Evolutionary conservation across 2,329 filamentous ascomycete genomes (phyloP).

Genomic region (Aspergillus spinulosporus): DNA sequence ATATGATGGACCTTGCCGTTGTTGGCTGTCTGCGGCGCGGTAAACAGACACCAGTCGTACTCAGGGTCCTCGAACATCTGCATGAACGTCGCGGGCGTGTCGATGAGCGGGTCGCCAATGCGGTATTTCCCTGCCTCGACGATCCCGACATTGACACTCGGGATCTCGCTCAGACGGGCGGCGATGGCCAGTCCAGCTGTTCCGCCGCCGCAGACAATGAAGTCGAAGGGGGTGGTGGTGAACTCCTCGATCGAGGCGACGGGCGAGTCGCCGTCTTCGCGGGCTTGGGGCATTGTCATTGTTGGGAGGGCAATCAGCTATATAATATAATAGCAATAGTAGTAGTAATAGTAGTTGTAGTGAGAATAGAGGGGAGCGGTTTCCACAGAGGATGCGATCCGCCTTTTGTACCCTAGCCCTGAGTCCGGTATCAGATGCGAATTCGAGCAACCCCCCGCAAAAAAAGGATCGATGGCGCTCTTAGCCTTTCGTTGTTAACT

Average conservation of each 20-base stretch:
- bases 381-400: too few relatives aligned
- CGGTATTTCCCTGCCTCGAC: conserved; percentile 47
- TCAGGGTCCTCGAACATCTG: conserved; percentile 32
- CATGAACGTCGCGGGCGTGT: conserved; percentile 27
- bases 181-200: conserved; percentile 52
- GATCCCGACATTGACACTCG: conserved; percentile 44
- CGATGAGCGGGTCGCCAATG: conserved; percentile 30
- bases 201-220: conserved; percentile 54
- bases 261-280: background rate
- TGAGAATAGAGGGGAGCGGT: too few relatives aligned
- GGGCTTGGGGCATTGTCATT: too few relatives aligned
- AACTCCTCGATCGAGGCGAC: conserved; percentile 10
- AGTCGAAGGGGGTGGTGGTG: conserved; percentile 21
- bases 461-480: too few relatives aligned
- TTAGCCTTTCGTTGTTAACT: too few relatives aligned
- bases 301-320: too few relatives aligned
- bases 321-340: too few relatives aligned
- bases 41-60: conserved; percentile 39
- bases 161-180: conserved; percentile 45
- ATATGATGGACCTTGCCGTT: conserved; percentile 25
- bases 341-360: too few relatives aligned
- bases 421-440: too few relatives aligned
- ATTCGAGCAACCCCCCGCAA: too few relatives aligned
- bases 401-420: too few relatives aligned
- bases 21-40: conserved; percentile 27